These are phyloP conservation scores for Dionaea muscipula DNA, from an alignment of 179 eudicot species.

Conservation along the genomic window DNA sequence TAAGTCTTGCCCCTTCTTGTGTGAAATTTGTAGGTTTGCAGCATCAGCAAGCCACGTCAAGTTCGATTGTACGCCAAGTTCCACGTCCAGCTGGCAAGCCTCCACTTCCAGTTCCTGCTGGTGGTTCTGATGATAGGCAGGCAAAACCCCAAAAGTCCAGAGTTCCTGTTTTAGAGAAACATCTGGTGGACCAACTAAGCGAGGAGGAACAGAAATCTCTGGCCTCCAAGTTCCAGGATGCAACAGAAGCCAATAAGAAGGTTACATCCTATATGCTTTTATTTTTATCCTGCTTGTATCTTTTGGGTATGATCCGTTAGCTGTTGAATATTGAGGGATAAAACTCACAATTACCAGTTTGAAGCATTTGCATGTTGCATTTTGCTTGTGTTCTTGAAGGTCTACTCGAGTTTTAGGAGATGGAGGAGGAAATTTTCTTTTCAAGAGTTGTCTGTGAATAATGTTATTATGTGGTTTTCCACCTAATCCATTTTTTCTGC, in stretches of 20 bases:
- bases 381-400: too few species aligned
- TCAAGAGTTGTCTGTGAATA: too few species aligned
- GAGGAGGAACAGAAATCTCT: constrained; percentile 81
- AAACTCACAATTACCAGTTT: constrained; percentile 1
- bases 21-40: constrained; percentile 19
- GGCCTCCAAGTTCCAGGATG: constrained; percentile 76
- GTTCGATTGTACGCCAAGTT: constrained; percentile 36
- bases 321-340: too few species aligned
- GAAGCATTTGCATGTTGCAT: constrained; percentile 8
- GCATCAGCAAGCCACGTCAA: constrained; percentile 40
- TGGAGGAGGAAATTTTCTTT: too few species aligned
- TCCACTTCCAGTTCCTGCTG: constrained; percentile 51
- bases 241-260: constrained; percentile 55
- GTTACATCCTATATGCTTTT: too few species aligned
- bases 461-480: too few species aligned
- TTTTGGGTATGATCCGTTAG: constrained; percentile 3
- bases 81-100: constrained; percentile 49
- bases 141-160: constrained; percentile 61
- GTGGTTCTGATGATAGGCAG: constrained; percentile 43
- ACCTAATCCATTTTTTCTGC: constrained; percentile 3
- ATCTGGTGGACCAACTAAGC: constrained; percentile 78
- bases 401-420: too few species aligned
- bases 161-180: constrained; percentile 85
- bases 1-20: neutral
- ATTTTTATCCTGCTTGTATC: too few species aligned